Base-by-base conservation (phyloP, 2,329 filamentous ascomycete species). In the Clarireedia homoeocarpa region DNA sequence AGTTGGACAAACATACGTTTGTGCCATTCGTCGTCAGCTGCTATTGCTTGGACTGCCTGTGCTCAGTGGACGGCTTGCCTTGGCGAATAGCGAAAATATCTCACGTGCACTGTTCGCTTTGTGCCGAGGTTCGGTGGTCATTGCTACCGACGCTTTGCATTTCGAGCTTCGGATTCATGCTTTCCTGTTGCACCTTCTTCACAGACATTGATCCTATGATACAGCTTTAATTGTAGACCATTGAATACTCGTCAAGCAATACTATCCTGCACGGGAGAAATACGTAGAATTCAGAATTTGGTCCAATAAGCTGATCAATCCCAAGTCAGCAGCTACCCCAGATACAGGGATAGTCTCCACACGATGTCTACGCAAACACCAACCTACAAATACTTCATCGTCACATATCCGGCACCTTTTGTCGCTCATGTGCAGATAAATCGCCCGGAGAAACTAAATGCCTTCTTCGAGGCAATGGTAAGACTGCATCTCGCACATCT, bases 391-490 rank as follows among this genome's bases (percentile, higher is more conserved):
- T 56, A 68, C 53, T 67, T 67, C 79, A 82, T 84, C 62, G 77
- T 95, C 63, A 83, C 80, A n/a, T 84, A 83, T 44, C 89, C 91
- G 0, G 67, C 74, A 39, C 79, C 85, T 66, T 84, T 84, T 74
- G 85, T 96, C 49, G 88, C 85, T n/a, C 89, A 95, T 70, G 87
- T 97, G 58, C 86, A 96, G 73, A 95, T 95, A 73, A 91, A 95
- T 75, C 82, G 91, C 1, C 83, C 91, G 1, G 72, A 82, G 62
- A 96, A 95, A 75, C 76, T 96, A 70, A 97, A 97, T 71, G 84
- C 91, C 61, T 96, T 96, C 71, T 80, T 83, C 62, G 84, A 89
- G 70, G 75, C 82, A 53, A 92, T 96, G 84, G 53, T 55, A 51
- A 36, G 38, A 20, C 15, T 36, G 4, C 17, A 17, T 14, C 14